These are phyloP conservation scores for Aspergillus piperis DNA, from an alignment of 2,329 filamentous ascomycete genomes.

Conservation along the genomic window DNA sequence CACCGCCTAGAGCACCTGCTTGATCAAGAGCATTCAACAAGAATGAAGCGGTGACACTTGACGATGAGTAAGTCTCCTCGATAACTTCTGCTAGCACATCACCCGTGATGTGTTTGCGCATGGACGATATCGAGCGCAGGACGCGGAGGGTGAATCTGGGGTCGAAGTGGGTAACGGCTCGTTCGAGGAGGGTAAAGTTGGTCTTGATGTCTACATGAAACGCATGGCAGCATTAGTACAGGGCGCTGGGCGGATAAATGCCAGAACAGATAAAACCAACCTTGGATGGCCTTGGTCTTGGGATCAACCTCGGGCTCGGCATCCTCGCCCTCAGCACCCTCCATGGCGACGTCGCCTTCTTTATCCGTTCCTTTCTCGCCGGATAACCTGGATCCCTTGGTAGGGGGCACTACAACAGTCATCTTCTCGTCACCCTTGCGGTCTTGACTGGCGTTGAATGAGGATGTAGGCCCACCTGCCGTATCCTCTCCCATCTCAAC, in stretches of 20 bases:
- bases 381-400: constrained; percentile 64
- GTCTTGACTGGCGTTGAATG: constrained; percentile 62
- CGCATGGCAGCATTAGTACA: constrained; percentile 11
- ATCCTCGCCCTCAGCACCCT: constrained; percentile 50
- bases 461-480: constrained; percentile 52
- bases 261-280: constrained; percentile 24
- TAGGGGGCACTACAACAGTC: constrained; percentile 76
- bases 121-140: constrained; percentile 89
- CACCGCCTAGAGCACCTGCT: constrained; percentile 64
- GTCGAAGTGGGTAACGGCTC: constrained; percentile 90
- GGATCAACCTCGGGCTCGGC: constrained; percentile 49
- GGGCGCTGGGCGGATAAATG: neutral
- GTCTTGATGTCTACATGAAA: constrained; percentile 76
- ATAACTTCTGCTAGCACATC: constrained; percentile 81
- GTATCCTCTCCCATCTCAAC: constrained; percentile 70
- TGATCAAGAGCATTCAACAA: constrained; percentile 71
- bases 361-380: constrained; percentile 59
- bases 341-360: constrained; percentile 73
- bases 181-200: constrained; percentile 89
- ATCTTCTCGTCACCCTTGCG: constrained; percentile 76
- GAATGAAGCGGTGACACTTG: constrained; percentile 66
- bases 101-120: constrained; percentile 85
- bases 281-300: constrained; percentile 53
- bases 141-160: constrained; percentile 92
- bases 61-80: constrained; percentile 73